Evolutionary conservation across 2,329 filamentous ascomycete species (phyloP).

Genomic region (Byssothecium circinans): DNA sequence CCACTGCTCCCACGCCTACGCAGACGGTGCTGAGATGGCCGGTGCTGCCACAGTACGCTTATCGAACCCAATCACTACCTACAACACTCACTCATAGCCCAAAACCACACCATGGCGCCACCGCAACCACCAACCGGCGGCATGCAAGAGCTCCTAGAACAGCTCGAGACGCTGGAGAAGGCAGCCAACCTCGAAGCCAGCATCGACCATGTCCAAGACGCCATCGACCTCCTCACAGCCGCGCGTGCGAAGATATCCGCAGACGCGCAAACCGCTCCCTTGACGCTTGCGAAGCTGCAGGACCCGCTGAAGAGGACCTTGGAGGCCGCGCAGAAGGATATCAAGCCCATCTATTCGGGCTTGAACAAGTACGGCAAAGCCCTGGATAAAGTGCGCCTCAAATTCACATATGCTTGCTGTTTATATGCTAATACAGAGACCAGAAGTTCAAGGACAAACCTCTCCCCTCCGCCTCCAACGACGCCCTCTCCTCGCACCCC

Average conservation of each 20-base stretch:
- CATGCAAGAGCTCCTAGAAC: conserved; percentile 70
- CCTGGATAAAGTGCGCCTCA: conserved; percentile 69
- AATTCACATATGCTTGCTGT: neutral
- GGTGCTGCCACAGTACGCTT: neutral
- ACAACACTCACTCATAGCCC: conserved; percentile 10
- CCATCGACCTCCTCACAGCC: conserved; percentile 73
- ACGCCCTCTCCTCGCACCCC: conserved; percentile 75
- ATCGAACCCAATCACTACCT: neutral
- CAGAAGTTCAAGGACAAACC: conserved; percentile 65
- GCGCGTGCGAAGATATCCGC: conserved; percentile 72
- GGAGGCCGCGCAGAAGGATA: conserved; percentile 74
- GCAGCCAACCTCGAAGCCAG: conserved; percentile 70
- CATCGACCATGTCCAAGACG: conserved; percentile 77
- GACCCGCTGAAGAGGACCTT: conserved; percentile 81
- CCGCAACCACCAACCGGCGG: conserved; percentile 10
- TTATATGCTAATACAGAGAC: conserved; percentile 10
- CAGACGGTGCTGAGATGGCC: neutral
- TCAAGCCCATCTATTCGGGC: conserved; percentile 80
- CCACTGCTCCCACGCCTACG: conserved; percentile 17
- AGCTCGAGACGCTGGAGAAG: conserved; percentile 71
- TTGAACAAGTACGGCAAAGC: conserved; percentile 84
- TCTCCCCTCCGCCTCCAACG: conserved; percentile 74
- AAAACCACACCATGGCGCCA: neutral
- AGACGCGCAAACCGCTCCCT: conserved; percentile 70
- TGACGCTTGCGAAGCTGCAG: conserved; percentile 81